Evolutionary conservation across 768 basidiomycete species (phyloP), one percentile per base, ranked within the genome.

Genomic region (Myochromella boudieri): DNA sequence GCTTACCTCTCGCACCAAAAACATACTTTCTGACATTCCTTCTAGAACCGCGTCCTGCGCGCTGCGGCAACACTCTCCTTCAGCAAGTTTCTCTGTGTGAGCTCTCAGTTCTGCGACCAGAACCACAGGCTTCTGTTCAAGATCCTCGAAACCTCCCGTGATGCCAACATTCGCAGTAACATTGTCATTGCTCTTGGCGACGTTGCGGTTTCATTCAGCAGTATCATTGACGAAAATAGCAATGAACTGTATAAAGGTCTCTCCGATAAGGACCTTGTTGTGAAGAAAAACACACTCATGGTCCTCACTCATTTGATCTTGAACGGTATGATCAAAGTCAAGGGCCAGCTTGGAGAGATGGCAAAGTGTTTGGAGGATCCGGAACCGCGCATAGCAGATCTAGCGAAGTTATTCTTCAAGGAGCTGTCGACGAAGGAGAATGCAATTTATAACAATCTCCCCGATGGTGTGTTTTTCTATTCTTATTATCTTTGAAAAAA

Each of bases 201-300:
- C 56, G 90, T 98, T 28, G 95, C 95, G 0, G 93, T 98, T 12
- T 97, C 90, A n/a, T 98, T 98, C 76, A 94, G 91, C 65, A 93
- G 71, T 51, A 91, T 99, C 67, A 82, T 99, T 54, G 95, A 98
- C 66, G 95, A 99, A 72, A 97, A 95, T 72, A 91, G 87, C 68
- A 88, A 93, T 57, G 89, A 94, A 56, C 74, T 99, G 2, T 99
- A 98, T 74, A 88, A 87, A 60, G 95, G 95, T 2, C 79, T 98
- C 27, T 87, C 90, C 9, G 97, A 99, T 64, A 72, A 71, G 31
- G 81, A 95, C 56, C 68, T 91, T 8, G 80, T 87, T 31, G 95
- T 99, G 53, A 99, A 98, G 82, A 98, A 98, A 77, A 98, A 98
- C 68, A 97, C 95, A 27, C 78, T 99, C 36, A 98, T 98, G 95